Conservation (phyloP, 139 green algal genomes). For the Pycnococcus provasolii region DNA sequence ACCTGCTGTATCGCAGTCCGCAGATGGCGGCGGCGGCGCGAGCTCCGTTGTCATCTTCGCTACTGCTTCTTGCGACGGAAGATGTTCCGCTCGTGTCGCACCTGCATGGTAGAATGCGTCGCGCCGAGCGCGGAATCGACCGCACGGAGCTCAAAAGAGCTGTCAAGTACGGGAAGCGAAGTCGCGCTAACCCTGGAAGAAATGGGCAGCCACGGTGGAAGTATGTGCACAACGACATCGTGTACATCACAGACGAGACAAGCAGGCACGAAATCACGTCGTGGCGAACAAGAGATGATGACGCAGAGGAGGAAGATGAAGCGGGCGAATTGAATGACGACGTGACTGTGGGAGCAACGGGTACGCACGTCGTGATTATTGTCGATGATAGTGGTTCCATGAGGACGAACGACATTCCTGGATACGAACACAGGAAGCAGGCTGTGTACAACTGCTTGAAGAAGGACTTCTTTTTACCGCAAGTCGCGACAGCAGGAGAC, state of each 20-base stretch:
- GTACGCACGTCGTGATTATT: conserved; percentile 28
- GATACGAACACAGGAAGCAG: conserved; percentile 8
- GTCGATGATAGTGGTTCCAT: conserved; percentile 35
- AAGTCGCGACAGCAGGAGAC: background rate
- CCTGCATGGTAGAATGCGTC: background rate
- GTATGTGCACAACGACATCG: conserved; percentile 27
- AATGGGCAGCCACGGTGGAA: conserved; percentile 25
- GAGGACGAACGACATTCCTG: conserved; percentile 32
- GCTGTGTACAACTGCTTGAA: conserved; percentile 34
- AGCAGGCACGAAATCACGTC: conserved; percentile 36
- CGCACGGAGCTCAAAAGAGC: conserved; percentile 27
- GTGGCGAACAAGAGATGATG: conserved; percentile 17
- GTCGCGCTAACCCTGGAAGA: conserved; percentile 22
- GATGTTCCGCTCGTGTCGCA: background rate
- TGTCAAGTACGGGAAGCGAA: conserved; percentile 30
- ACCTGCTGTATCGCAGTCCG: too few species aligned
- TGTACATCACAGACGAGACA: conserved; percentile 37
- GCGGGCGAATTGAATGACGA: background rate
- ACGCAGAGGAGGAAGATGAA: background rate
- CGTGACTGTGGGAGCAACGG: background rate
- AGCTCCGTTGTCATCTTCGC: too few species aligned
- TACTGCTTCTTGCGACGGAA: too few species aligned
- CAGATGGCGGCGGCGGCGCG: too few species aligned
- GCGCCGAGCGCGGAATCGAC: conserved; percentile 1
- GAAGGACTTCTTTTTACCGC: conserved; percentile 24